Evolutionary conservation across 2,329 filamentous ascomycete genomes (phyloP), one percentile per base, ranked within the genome.

Genomic region (Macrophomina phaseolina): DNA sequence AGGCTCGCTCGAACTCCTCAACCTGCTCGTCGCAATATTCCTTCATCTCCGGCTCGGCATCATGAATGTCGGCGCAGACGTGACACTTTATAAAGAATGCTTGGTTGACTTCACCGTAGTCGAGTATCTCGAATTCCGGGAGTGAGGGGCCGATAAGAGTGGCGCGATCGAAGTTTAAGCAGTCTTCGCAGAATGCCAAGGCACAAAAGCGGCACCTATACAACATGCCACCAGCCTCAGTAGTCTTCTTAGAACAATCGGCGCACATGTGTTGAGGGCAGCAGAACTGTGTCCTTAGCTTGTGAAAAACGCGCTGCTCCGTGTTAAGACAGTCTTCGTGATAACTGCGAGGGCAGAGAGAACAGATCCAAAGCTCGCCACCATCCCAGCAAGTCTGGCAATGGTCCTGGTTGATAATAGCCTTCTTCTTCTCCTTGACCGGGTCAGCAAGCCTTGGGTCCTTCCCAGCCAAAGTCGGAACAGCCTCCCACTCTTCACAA

Each of bases 141-240:
- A 87, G 74, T 14, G 80, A 82, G 30, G 85, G 81, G 9, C 84
- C 86, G 12, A 88, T 72, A 0, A 88, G 80, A 4, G 78, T 77
- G 0, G 81, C 80, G 2, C 78, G 76, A 4, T 84, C 79, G 76
- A 84, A 87, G 56, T 87, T 81, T 0, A 89, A 72, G 70, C 86
- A 89, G 52, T 87, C 83, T 65, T 89, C 86, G 70, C 87, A 89
- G 70, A 81, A 88, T 0, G 82, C 85, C 2, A 76, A 75, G 34
- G 84, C 81, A 68, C 87, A 89, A 79, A 81, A 86, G 8, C 84
- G 79, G 71, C 86, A 61, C 16, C 56, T 46, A 72, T 82, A 84
- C 32, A 84, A 78, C 66, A 85, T 74, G 12, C 82, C 83, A 1
- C 82, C 83, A 2, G 81, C 82, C 40, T 83, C 80, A 0, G 74